Base-by-base conservation (phyloP, 2,329 filamentous ascomycete genomes). In the Hypoxylon sp. region DNA sequence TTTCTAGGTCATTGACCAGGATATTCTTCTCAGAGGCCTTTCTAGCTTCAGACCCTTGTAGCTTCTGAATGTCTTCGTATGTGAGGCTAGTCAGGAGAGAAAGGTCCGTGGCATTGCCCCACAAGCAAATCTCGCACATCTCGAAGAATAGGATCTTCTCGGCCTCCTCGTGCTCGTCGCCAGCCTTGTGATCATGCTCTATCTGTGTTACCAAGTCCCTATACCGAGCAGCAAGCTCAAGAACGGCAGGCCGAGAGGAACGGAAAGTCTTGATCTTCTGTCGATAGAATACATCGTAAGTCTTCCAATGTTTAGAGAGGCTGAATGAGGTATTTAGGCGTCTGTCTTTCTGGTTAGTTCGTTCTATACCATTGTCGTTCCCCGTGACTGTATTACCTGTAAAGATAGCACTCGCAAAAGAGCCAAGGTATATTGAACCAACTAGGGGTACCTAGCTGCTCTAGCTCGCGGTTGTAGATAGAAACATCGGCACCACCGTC, bases 51-150 rank as follows among this genome's bases (percentile, higher is more conserved):
- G 92, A 90, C 14, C 95, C 95, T 82, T 99, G 96, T 9, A 98
- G 86, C 80, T 97, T 97, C 82, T 98, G 95, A 71, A 99, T 97
- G 76, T 98, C 96, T 75, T 98, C 94, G 79, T 97, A 97, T 1
- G 92, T 93, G 61, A 98, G 86, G 73, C 91, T 94, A 0, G 94
- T 97, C 60, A 98, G 85, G 19, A 98, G 90, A 0, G 93, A 97
- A 13, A 98, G 85, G 79, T 98, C 96, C 0, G 95, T 98, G 1
- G 95, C 96, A 79, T 98, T 98, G 10, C 95, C 95, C 95, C 95
- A 98, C 1, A 98, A 87, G 78, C 94, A 98, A 73, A 98, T 96
- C 83, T 98, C 93, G 80, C 91, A 94, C 91, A 98, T 97, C 78
- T 98, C 95, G 23, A 86, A 86, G 81, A 98, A 98, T 25, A 98